Conservation (phyloP, 176 grass and related monocot species). For the Zoysia japonica region DNA sequence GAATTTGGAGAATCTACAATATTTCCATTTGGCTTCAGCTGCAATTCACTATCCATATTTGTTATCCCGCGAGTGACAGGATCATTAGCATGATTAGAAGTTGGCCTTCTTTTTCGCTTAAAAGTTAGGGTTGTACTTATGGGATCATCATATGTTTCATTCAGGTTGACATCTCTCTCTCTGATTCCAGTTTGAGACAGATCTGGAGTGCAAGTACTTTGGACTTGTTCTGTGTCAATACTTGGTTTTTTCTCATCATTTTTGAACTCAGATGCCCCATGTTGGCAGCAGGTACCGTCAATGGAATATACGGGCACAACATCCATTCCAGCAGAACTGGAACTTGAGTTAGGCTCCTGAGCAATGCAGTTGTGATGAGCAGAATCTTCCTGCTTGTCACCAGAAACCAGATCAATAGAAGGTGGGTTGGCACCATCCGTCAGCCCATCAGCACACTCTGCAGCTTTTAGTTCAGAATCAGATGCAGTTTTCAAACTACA, state of each 20-base stretch:
- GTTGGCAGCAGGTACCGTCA: slow-evolving; percentile 29
- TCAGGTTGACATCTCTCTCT: slow-evolving; percentile 50
- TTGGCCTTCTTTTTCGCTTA: slow-evolving; percentile 71
- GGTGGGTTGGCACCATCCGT: slow-evolving; percentile 35
- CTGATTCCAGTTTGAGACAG: slow-evolving; percentile 41
- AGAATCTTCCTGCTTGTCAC: slow-evolving; percentile 34
- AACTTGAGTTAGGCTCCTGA: slow-evolving; percentile 33
- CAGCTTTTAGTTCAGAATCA: slow-evolving; percentile 41
- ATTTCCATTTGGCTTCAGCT: slow-evolving; percentile 41
- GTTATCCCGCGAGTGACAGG: slow-evolving; percentile 23
- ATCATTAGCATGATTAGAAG: slow-evolving; percentile 45
- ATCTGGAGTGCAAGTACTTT: slow-evolving; percentile 43
- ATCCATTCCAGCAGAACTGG: slow-evolving; percentile 28
- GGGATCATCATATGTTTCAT: slow-evolving; percentile 53
- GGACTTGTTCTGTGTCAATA: slow-evolving; percentile 15
- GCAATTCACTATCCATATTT: slow-evolving; percentile 40
- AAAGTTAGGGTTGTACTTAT: slow-evolving; percentile 47
- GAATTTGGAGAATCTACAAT: slow-evolving; percentile 54
- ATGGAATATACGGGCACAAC: slow-evolving; percentile 29
- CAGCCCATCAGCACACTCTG: slow-evolving; percentile 25
- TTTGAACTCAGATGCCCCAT: slow-evolving; percentile 33
- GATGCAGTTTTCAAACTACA: slow-evolving; percentile 47
- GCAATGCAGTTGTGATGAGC: slow-evolving; percentile 20
- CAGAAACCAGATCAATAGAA: slow-evolving; percentile 48
- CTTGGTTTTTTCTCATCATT: slow-evolving; percentile 33